Evolutionary conservation across 2,329 filamentous ascomycete genomes (phyloP), one percentile per base, ranked within the genome.

Genomic region (Pseudogymnoascus sp.): DNA sequence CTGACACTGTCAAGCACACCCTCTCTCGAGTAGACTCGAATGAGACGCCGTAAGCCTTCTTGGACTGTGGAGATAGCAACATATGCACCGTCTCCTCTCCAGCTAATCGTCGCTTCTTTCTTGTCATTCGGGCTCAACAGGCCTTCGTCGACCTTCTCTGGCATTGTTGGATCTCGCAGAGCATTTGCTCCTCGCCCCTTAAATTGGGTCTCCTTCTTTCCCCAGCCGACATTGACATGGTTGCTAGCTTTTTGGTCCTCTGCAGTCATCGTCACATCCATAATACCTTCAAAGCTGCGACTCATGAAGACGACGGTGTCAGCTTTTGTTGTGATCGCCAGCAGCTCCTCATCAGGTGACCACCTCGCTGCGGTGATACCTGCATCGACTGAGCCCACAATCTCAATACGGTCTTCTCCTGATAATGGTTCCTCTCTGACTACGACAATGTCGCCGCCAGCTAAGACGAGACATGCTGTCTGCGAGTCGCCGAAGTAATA

Each of bases 161-260:
- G 94, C 68, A 99, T 90, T 8, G 94, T 99, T 14, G 94, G 94
- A 74, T 99, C 94, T 62, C 91, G 84, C 67, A 97, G 79, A 18
- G 92, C 92, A 76, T 85, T 86, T 63, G 92, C 93, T 66, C 92
- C 86, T 70, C 90, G 91, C 60, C 94, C 94, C 72, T 97, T 90
- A 74, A 99, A 99, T 74, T 99, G 94, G 0, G 94, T 99, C 76
- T 99, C 94, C 73, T 90, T 91, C 79, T 97, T 97, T 65, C 94
- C 94, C 94, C 94, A 99, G 60, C 94, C 94, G 21, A 99, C 93
- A 18, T 92, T 95, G 63, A 97, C 94, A 78, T 97, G 92, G 74
- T 88, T 94, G 25, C 89, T 97, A n/a, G 86, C 84, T 69, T 89
- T 89, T 66, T 96, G 82, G 75, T 96, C 93, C 50, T 92, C 90